Conservation (phyloP, 768 basidiomycete genomes). For the Mycena alexandri region DNA sequence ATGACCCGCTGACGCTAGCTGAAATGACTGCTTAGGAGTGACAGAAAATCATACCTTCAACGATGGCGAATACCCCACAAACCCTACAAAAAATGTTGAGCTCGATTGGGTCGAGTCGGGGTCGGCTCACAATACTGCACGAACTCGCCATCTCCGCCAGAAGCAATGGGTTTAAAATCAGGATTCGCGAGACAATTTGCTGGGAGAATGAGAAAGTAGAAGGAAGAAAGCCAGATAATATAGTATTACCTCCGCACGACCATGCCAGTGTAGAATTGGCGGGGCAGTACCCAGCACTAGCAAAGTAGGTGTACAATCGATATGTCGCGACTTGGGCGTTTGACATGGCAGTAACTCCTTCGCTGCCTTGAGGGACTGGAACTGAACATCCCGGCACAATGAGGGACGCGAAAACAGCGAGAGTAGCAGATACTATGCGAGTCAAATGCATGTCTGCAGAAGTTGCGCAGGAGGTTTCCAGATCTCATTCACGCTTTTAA, state of each 20-base stretch:
- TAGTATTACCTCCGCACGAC: conserved; percentile 54
- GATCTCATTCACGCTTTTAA: conserved; percentile 1
- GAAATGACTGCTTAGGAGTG: background rate
- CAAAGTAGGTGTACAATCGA: conserved; percentile 53
- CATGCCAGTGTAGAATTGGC: conserved; percentile 51
- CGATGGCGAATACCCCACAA: conserved; percentile 63
- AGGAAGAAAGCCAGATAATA: background rate
- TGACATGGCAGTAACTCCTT: conserved; percentile 41
- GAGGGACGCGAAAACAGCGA: background rate
- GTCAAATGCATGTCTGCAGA: background rate
- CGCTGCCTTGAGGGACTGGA: background rate
- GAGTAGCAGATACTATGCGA: background rate
- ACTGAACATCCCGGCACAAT: background rate
- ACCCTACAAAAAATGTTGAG: conserved; percentile 53
- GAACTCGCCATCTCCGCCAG: conserved; percentile 59
- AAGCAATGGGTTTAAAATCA: conserved; percentile 57
- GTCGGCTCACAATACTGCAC: conserved; percentile 54
- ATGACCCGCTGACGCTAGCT: conserved; percentile 44
- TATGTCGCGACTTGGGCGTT: conserved; percentile 49
- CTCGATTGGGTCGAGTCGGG: background rate
- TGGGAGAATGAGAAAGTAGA: background rate
- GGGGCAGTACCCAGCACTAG: conserved; percentile 55
- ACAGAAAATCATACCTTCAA: conserved; percentile 36
- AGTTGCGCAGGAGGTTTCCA: background rate
- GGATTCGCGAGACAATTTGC: conserved; percentile 58